These are phyloP conservation scores for Melastoma malabathricum DNA, from an alignment of 345 rosid species.

Conservation along the genomic window DNA sequence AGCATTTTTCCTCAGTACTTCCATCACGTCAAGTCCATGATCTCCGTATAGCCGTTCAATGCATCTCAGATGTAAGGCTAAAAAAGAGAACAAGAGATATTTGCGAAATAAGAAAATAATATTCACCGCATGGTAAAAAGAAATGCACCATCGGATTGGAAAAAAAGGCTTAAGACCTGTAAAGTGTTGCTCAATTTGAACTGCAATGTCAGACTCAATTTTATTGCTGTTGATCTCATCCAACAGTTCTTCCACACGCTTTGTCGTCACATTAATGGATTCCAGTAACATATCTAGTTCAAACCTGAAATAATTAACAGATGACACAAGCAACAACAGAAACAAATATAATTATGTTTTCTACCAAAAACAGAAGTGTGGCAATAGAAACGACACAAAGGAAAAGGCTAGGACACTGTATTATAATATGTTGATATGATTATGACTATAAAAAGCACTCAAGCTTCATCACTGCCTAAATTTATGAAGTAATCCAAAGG, in stretches of 20 bases:
- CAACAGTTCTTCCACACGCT: constrained; percentile 73
- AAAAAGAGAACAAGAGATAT: constrained; percentile 14
- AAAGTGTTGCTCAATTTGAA: constrained; percentile 64
- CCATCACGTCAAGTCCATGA: constrained; percentile 96
- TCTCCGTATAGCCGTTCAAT: constrained; percentile 92
- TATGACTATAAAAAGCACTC: too few species aligned
- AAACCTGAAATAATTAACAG: constrained; percentile 39
- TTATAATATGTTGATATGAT: too few species aligned
- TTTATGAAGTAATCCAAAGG: too few species aligned
- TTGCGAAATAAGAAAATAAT: background rate
- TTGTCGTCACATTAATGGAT: constrained; percentile 69
- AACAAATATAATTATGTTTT: background rate
- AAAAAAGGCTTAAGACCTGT: constrained; percentile 42
- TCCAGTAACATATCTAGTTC: constrained; percentile 97
- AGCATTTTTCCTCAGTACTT: constrained; percentile 69
- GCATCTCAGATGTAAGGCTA: constrained; percentile 87
- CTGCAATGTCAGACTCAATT: constrained; percentile 40
- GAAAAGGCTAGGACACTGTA: too few species aligned
- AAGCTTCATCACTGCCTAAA: too few species aligned
- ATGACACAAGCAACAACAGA: constrained; percentile 1
- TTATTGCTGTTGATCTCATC: constrained; percentile 58
- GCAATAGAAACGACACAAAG: too few species aligned
- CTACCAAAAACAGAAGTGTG: background rate
- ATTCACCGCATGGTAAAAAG: background rate
- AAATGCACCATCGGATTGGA: constrained; percentile 3